Conservation (phyloP, 164 flowering plant species). For the Cinnamomum micranthum region DNA sequence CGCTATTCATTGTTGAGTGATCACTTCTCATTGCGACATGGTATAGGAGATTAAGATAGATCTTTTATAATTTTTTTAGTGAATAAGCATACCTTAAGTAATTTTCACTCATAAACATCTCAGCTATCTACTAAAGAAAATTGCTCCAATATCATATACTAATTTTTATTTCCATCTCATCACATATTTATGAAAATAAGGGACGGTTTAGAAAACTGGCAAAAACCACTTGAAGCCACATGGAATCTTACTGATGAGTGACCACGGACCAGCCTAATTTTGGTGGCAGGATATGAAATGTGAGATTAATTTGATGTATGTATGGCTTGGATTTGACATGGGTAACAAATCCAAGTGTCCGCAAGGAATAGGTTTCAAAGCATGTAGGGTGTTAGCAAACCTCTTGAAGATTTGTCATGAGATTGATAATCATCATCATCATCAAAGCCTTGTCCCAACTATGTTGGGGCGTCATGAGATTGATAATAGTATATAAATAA, state of each 20-base stretch:
- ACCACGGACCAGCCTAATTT: neutral
- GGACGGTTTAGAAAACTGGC: conserved; percentile 56
- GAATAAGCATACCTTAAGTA: neutral
- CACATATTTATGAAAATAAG: too few relatives aligned
- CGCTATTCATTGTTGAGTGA: neutral
- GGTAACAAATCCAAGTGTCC: neutral
- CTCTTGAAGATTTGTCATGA: too few relatives aligned
- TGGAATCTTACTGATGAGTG: too few relatives aligned
- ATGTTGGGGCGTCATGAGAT: too few relatives aligned
- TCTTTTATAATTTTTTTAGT: too few relatives aligned
- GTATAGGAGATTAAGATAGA: neutral
- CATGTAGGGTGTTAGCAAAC: neutral
- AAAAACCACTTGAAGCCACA: conserved; percentile 27
- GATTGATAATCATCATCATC: neutral
- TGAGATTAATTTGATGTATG: neutral
- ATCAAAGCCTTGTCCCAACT: too few relatives aligned
- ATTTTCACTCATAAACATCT: neutral
- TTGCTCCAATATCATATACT: neutral
- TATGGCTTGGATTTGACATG: neutral
- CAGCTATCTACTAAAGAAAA: neutral
- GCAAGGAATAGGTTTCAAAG: neutral
- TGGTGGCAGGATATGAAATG: neutral
- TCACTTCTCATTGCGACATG: neutral
- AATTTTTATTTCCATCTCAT: neutral
- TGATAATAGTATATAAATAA: neutral